Base-by-base conservation (phyloP, 345 rosid species). In the Linum usitatissimum region DNA sequence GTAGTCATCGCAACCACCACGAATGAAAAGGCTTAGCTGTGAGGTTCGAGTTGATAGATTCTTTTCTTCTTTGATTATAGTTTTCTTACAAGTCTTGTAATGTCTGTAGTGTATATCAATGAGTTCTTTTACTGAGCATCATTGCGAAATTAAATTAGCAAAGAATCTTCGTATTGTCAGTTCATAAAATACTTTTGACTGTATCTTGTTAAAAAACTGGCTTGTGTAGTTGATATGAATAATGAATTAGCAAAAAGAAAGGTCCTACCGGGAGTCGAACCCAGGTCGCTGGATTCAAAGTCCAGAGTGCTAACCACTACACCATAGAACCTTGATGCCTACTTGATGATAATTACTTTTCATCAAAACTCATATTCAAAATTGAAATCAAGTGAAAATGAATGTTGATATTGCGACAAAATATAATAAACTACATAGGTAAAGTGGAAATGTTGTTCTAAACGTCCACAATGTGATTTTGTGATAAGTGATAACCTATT, bases 231-330 rank as follows among this genome's bases (percentile, higher is more conserved):
- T 45, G 4, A 1, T 6, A 7, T 10, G 51, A 45, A 13, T 4
- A 45, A 9, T 10, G 51, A 10, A 1, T 10, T 45, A 2, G 51
- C 51, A 10, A 45, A 45, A 45, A 45, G 17, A 34, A n/a, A 60
- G 95, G 85, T 83, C 93, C 89, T 84, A 85, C 87, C 89, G 91
- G 87, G 87, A 87, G 84, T 90, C 89, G 89, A 87, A 83, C 95
- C 89, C 95, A 81, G 92, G 90, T 86, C 87, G 84, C 96, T 82
- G 85, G 97, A 90, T 93, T 87, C 97, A 86, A 88, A 86, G 91
- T 87, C 92, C 97, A 84, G 84, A 90, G 92, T 90, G 97, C 96
- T 90, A 87, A 90, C 99, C 96, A 88, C 93, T 83, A 88, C 95
- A 90, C 97, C 95, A 87, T 83, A 82, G 86, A 92, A 87, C 87